A percentile compares a stretch with the other conserved stretches of the same genome.
phyloP scores from a whole-genome alignment of 108 stramenopile species.

The Bacterosira constricta region DNA sequence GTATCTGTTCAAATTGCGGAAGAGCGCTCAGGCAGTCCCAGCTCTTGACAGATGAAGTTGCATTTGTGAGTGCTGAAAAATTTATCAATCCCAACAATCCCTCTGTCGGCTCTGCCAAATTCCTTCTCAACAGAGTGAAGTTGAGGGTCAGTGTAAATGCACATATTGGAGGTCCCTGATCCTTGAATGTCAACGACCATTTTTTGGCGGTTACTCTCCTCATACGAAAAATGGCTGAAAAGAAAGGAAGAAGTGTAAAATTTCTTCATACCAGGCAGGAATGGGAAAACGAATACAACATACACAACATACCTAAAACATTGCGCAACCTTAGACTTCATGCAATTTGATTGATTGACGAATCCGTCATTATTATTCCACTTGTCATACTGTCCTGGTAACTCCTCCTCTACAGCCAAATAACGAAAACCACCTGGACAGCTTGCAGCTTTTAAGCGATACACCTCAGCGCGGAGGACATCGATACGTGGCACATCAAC shows the following conservation, averaged over 20 bases:
- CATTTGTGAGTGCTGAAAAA: conserved; percentile 18
- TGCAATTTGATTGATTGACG: conserved; percentile 5
- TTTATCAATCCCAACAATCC: conserved; percentile 1
- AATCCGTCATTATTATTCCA: conserved; percentile 14
- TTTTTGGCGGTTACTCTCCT: background rate
- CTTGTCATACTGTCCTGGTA: background rate
- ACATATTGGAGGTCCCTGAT: no score
- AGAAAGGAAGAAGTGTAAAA: no score
- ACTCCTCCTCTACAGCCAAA: conserved; percentile 8
- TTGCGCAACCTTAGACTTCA: conserved; percentile 9
- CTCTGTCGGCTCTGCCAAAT: conserved; percentile 15
- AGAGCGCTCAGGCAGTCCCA: conserved; percentile 3
- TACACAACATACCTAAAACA: background rate
- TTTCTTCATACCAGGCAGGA: background rate
- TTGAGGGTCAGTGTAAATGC: conserved; percentile 15
- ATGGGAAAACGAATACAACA: background rate
- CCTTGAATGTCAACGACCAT: conserved; percentile 28
- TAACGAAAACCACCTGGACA: conserved; percentile 15
- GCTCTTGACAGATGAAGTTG: background rate
- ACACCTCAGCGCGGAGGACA: conserved; percentile 1
- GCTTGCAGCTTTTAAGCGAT: conserved; percentile 1
- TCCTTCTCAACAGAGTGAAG: conserved; percentile 1
- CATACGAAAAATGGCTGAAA: conserved; percentile 9
- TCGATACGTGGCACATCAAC: background rate
- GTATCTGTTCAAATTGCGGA: no score